Evolutionary conservation across 352 stramenopile genomes (phyloP).

Genomic region (Globisporangium paddicum): DNA sequence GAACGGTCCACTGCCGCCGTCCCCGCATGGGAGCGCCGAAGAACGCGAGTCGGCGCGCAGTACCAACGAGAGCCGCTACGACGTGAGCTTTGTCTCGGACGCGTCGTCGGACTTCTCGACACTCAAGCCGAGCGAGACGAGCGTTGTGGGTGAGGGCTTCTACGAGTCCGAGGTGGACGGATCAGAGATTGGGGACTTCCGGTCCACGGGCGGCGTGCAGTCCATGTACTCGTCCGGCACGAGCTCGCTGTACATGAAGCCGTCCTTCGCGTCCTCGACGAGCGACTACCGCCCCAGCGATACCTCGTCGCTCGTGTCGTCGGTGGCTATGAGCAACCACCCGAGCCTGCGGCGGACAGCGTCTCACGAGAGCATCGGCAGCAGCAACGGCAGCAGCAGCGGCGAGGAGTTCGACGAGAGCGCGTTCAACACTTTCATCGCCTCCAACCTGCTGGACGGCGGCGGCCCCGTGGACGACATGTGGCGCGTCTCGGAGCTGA

Average conservation of each 20-base stretch:
- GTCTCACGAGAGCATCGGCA: conserved; percentile 15
- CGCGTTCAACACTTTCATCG: conserved; percentile 11
- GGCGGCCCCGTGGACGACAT: background rate
- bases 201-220: conserved; percentile 15
- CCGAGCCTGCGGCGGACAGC: background rate
- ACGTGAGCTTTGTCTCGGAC: conserved; percentile 10
- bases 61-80: conserved; percentile 1
- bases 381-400: conserved; percentile 18
- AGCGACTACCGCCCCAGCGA: conserved; percentile 21
- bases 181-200: conserved; percentile 17
- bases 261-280: conserved; percentile 15
- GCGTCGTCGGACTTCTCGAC: conserved; percentile 3
- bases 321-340: background rate
- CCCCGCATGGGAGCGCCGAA: background rate
- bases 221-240: conserved; percentile 5
- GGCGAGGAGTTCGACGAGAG: conserved; percentile 19
- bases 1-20: conserved; percentile 8
- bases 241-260: conserved; percentile 20
- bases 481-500: conserved; percentile 30
- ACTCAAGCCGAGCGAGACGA: background rate
- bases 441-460: background rate
- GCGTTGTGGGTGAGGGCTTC: background rate
- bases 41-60: conserved; percentile 7
- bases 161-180: background rate
- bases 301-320: conserved; percentile 13